A percentile compares a stretch with the other conserved stretches of the same genome.
Evolutionary conservation across 129 eudicot genomes (phyloP).

Genomic region (Chrysanthemum seticuspe): DNA sequence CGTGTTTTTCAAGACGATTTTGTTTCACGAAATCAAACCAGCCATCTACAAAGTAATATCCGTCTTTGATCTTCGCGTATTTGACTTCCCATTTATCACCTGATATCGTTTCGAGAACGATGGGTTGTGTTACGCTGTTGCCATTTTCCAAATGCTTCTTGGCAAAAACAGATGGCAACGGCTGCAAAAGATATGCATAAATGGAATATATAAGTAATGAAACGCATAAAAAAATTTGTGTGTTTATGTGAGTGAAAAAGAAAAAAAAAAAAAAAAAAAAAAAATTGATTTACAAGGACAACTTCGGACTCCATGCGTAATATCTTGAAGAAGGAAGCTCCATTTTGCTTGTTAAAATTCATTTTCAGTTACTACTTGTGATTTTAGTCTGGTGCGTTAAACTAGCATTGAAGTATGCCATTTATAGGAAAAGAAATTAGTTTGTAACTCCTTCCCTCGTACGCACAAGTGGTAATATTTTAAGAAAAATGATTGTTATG

Average conservation of each 20-base stretch:
- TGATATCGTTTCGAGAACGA: constrained; percentile 15
- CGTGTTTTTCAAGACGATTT: constrained; percentile 16
- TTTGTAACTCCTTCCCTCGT: no score
- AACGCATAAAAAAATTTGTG: no score
- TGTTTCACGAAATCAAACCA: constrained; percentile 28
- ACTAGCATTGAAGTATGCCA: no score
- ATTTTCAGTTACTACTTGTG: neutral
- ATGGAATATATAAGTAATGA: neutral
- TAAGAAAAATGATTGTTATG: no score
- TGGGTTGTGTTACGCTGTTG: neutral
- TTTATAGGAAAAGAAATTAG: no score
- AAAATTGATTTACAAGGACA: constrained; percentile 6
- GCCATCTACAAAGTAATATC: constrained; percentile 29
- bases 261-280: no score
- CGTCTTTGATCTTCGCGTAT: constrained; percentile 8
- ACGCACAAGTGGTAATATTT: no score
- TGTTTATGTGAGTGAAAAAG: neutral
- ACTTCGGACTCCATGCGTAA: constrained; percentile 5
- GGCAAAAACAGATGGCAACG: constrained; percentile 11
- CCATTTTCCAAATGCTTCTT: constrained; percentile 13
- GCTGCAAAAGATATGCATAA: constrained; percentile 3
- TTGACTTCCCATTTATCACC: constrained; percentile 14
- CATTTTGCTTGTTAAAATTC: neutral
- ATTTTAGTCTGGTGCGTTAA: no score
- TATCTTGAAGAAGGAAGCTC: constrained; percentile 30